These are phyloP conservation scores for Kickxella alabastrina DNA, from an alignment of 192 early-diverging fungal species.

Conservation along the genomic window DNA sequence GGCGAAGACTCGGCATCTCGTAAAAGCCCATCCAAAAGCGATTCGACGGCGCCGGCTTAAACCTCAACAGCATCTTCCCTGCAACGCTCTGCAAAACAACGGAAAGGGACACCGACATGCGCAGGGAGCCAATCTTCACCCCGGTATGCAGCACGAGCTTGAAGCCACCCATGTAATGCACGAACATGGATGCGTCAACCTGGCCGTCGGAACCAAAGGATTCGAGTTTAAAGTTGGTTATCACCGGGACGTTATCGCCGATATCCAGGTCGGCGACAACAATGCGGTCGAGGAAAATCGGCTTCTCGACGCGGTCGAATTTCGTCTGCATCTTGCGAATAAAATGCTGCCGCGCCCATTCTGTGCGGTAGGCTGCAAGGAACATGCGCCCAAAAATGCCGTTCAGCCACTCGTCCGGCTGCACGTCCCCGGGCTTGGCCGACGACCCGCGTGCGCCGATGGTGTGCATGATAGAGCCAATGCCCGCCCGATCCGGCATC, in stretches of 20 bases:
- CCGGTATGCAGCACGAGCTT: constrained; percentile 70
- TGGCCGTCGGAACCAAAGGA: constrained; percentile 69
- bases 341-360: constrained; percentile 57
- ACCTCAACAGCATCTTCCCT: constrained; percentile 69
- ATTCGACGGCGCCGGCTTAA: constrained; percentile 78
- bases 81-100: constrained; percentile 69
- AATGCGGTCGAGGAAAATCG: constrained; percentile 77
- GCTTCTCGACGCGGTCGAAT: constrained; percentile 56
- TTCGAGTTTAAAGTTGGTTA: constrained; percentile 72
- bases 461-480: constrained; percentile 28
- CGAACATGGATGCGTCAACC: constrained; percentile 65
- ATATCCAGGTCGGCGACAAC: constrained; percentile 69
- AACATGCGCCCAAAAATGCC: constrained; percentile 79
- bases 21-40: constrained; percentile 86
- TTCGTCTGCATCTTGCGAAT: constrained; percentile 65
- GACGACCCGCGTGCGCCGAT: constrained; percentile 35
- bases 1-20: constrained; percentile 67
- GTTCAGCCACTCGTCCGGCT: constrained; percentile 76
- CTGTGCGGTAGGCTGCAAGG: constrained; percentile 63
- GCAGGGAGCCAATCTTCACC: constrained; percentile 59
- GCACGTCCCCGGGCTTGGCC: constrained; percentile 29
- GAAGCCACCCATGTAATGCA: constrained; percentile 78
- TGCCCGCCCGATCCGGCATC: constrained; percentile 30
- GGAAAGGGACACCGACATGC: constrained; percentile 71
- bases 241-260: constrained; percentile 72